Percentiles rank a stretch among this genome's conserved stretches.
Evolutionary conservation across 164 flowering plant species (phyloP).

Genomic region (Brasenia schreberi): DNA sequence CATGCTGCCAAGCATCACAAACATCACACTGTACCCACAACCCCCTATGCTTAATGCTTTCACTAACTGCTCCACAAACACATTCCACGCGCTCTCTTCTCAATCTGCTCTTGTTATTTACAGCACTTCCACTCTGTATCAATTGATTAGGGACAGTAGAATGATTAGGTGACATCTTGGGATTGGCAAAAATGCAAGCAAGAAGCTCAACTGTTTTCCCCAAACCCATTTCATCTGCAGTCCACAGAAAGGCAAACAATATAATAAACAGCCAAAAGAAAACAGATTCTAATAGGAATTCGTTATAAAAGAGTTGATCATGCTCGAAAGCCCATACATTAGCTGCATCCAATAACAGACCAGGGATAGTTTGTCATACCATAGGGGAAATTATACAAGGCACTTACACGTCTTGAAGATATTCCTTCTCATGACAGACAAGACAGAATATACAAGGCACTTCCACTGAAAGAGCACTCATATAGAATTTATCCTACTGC

Average conservation of each 20-base stretch:
- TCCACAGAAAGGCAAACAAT: background rate
- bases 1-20: constrained; percentile 99
- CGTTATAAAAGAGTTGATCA: background rate
- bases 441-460: too few relatives aligned
- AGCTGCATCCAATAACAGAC: too few relatives aligned
- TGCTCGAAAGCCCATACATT: too few relatives aligned
- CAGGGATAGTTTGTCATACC: too few relatives aligned
- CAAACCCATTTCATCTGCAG: constrained; percentile 93
- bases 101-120: constrained; percentile 34
- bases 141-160: constrained; percentile 4
- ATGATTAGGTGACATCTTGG: constrained; percentile 13
- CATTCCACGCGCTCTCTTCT: constrained; percentile 90
- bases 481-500: too few relatives aligned
- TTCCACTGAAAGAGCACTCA: too few relatives aligned
- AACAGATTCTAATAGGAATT: background rate
- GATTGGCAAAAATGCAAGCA: constrained; percentile 78
- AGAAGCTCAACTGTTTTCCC: constrained; percentile 95
- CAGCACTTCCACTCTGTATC: constrained; percentile 12
- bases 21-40: constrained; percentile 97
- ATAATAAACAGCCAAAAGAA: too few relatives aligned
- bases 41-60: constrained; percentile 63
- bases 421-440: too few relatives aligned
- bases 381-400: too few relatives aligned
- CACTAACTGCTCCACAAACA: constrained; percentile 76
- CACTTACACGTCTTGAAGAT: too few relatives aligned